Percentiles rank a stretch among this genome's conserved stretches.
These are phyloP conservation scores for Xylaria intraflava DNA, from an alignment of 495 filamentous ascomycete genomes.

Conservation along the genomic window DNA sequence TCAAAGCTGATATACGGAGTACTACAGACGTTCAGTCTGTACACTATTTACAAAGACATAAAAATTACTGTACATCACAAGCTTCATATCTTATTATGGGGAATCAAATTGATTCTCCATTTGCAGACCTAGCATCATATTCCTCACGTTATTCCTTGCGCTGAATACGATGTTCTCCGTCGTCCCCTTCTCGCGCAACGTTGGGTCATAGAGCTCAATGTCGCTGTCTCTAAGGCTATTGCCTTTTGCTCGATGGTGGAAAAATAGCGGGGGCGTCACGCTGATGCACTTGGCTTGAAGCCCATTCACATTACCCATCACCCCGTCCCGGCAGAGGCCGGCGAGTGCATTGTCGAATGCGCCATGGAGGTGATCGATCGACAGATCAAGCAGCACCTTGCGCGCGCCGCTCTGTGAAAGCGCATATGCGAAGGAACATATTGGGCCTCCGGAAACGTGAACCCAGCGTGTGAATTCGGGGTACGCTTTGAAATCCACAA, in stretches of 20 bases:
- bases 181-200: slow-evolving; percentile 30
- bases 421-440: slow-evolving; percentile 52
- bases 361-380: slow-evolving; percentile 30
- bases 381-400: slow-evolving; percentile 45
- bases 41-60: too few species aligned
- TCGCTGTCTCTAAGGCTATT: slow-evolving; percentile 36
- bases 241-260: slow-evolving; percentile 40
- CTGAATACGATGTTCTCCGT: slow-evolving; percentile 46
- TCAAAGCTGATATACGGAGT: too few species aligned
- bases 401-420: slow-evolving; percentile 47
- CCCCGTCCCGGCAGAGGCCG: slow-evolving; percentile 35
- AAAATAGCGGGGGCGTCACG: slow-evolving; percentile 42
- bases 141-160: slow-evolving; percentile 38
- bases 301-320: slow-evolving; percentile 9
- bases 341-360: slow-evolving; percentile 47
- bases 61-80: too few species aligned
- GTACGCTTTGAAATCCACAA: slow-evolving; percentile 18
- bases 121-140: slow-evolving; percentile 15
- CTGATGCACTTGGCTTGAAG: slow-evolving; percentile 36
- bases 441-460: slow-evolving; percentile 38
- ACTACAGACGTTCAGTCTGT: too few species aligned
- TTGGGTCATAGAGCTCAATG: slow-evolving; percentile 25
- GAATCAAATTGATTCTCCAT: slow-evolving; percentile 19
- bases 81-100: background rate
- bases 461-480: slow-evolving; percentile 42